Base-by-base conservation (phyloP, 192 early-diverging fungal species). In the Backusella psychrophila region DNA sequence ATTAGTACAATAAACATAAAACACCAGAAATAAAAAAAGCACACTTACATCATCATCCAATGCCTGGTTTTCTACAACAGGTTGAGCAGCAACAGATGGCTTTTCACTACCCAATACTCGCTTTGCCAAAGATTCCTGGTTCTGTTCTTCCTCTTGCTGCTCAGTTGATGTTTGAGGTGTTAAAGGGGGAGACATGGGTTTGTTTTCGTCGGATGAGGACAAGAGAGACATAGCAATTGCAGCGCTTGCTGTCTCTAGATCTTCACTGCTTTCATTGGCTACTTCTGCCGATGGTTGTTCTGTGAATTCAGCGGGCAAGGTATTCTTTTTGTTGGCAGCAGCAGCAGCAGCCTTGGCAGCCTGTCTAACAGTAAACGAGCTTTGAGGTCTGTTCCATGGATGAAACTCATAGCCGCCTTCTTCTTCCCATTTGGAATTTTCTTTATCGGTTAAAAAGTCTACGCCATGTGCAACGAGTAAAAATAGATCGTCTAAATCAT, bases 391-490 rank as follows among this genome's bases (percentile, higher is more conserved):
- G 53, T 77, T 76, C 76, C 76, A 75, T 29, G 76, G 75, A 69
- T 75, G 80, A 33, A 77, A 75, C 35, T 68, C 68, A 72, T 75
- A 77, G 0, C 80, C 73, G 6, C 70, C 76, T 26, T 81, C 80
- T 67, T 78, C 76, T 63, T 77, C 76, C 80, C 80, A 81, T 68
- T 77, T 73, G 4, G 80, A 74, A 33, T 74, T 78, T 23, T 81
- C 80, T n/a, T 63, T 59, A 11, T 49, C 68, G 1, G 56, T 46
- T 52, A 81, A 34, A 49, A 77, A 81, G 8, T 77, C 76, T 14
- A 77, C 77, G 42, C 80, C 80, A 29, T 81, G 76, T 15, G 80
- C 72, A 6, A 81, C 73, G 7, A 81, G 35, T n/a, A 78, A 75
- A 8, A 77, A 77, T 2, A 75, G 19, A 19, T 81, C 80, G 21